Percentiles rank a stretch among this genome's conserved stretches.
Conservation (phyloP, 768 basidiomycete species). For the Boletales sp. region DNA sequence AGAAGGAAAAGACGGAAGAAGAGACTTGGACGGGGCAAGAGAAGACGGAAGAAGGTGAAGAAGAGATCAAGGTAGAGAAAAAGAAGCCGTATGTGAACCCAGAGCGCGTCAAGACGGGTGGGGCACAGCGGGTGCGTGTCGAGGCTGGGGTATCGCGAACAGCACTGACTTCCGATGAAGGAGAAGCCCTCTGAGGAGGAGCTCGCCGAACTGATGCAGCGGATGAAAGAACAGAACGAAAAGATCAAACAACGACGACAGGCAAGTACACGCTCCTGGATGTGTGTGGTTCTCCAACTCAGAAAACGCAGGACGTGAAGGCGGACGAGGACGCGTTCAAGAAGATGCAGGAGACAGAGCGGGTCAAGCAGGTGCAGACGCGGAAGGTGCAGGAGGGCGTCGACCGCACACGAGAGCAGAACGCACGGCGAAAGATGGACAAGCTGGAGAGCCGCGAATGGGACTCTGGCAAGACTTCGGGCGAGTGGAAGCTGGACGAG, state of each 20-base stretch:
- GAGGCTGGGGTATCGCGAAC: neutral
- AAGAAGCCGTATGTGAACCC: constrained; percentile 77
- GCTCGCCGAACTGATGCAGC: constrained; percentile 63
- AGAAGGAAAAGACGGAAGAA: constrained; percentile 29
- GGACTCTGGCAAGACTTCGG: constrained; percentile 67
- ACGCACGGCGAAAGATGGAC: constrained; percentile 79
- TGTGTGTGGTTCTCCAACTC: neutral
- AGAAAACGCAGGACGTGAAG: constrained; percentile 58
- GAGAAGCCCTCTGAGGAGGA: constrained; percentile 69
- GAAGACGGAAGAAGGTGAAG: neutral
- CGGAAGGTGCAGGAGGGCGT: constrained; percentile 69
- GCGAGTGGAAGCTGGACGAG: constrained; percentile 16
- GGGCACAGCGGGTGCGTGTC: constrained; percentile 57
- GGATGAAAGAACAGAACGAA: constrained; percentile 70
- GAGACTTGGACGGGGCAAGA: constrained; percentile 5
- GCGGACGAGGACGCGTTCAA: constrained; percentile 80
- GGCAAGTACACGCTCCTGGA: constrained; percentile 38
- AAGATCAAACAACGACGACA: constrained; percentile 68
- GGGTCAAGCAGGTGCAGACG: constrained; percentile 50
- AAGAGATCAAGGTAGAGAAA: constrained; percentile 31
- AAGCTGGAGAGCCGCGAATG: constrained; percentile 76
- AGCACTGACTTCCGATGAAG: constrained; percentile 29
- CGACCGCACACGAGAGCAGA: constrained; percentile 71
- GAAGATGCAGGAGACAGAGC: constrained; percentile 64
- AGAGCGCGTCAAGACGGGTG: constrained; percentile 83